Percentiles rank a stretch among this genome's conserved stretches.
Conservation (phyloP, 768 basidiomycete genomes). For the Termitomyces sp. region DNA sequence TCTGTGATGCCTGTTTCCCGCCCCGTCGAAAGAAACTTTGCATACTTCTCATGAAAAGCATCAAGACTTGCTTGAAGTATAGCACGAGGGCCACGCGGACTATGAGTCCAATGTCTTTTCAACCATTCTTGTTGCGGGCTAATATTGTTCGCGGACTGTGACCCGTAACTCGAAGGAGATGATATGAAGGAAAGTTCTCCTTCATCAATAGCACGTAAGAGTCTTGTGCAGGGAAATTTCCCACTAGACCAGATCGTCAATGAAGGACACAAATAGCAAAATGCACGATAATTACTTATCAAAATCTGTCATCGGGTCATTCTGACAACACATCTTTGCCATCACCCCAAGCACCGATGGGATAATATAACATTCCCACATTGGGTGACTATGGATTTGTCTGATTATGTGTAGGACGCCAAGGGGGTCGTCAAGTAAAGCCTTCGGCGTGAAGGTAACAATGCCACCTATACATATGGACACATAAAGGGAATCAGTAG, state of each 20-base stretch:
- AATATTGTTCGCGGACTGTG: slow-evolving; percentile 13
- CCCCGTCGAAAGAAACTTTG: slow-evolving; percentile 26
- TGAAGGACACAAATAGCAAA: not conserved
- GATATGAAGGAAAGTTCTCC: slow-evolving; percentile 51
- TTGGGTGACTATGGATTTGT: slow-evolving; percentile 51
- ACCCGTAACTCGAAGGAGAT: slow-evolving; percentile 35
- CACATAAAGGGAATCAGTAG: not conserved
- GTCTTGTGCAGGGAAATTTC: slow-evolving; percentile 30
- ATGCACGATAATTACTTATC: slow-evolving; percentile 30
- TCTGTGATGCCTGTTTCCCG: slow-evolving; percentile 34
- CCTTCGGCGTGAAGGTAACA: slow-evolving; percentile 63
- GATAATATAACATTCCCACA: slow-evolving; percentile 65
- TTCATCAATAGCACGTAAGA: slow-evolving; percentile 47
- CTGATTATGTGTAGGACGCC: slow-evolving; percentile 44
- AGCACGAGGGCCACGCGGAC: slow-evolving; percentile 28
- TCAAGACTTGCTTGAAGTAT: slow-evolving; percentile 40
- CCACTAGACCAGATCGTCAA: slow-evolving; percentile 23
- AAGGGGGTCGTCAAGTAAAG: slow-evolving; percentile 48
- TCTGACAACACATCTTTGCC: slow-evolving; percentile 30
- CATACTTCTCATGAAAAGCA: slow-evolving; percentile 33
- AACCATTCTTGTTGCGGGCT: slow-evolving; percentile 32
- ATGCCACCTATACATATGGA: slow-evolving; percentile 51
- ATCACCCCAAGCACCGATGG: slow-evolving; percentile 61
- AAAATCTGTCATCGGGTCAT: slow-evolving; percentile 36
- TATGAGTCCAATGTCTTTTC: slow-evolving; percentile 25